Conservation (phyloP, 108 stramenopile genomes). For the Nitzschia palea region DNA sequence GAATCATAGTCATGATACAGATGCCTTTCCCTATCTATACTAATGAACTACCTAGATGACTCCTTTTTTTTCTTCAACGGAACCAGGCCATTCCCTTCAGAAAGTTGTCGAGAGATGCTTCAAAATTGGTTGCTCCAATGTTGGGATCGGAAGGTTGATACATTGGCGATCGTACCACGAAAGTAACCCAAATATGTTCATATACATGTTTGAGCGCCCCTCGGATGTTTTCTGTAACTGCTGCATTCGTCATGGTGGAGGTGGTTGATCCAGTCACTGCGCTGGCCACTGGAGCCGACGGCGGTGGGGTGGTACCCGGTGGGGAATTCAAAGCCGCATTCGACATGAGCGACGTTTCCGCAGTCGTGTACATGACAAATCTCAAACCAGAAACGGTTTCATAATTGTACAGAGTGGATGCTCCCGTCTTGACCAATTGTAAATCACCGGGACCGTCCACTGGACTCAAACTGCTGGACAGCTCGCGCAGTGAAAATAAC, state of each 20-base stretch:
- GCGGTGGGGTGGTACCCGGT: not conserved
- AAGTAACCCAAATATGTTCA: conserved; percentile 84
- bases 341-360: conserved; percentile 13
- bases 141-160: conserved; percentile 56
- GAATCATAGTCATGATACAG: not conserved
- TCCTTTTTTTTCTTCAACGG: conserved; percentile 35
- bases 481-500: conserved; percentile 81
- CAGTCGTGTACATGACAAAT: conserved; percentile 80
- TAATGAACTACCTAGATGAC: not conserved
- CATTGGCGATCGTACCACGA: conserved; percentile 79
- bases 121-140: conserved; percentile 78
- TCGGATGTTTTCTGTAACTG: conserved; percentile 51
- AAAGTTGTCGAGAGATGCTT: conserved; percentile 70
- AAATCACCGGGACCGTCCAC: conserved; percentile 43
- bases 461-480: conserved; percentile 77
- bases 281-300: not conserved
- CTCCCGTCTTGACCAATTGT: conserved; percentile 80
- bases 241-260: conserved; percentile 19
- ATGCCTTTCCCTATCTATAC: no score
- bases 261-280: not conserved
- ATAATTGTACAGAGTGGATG: conserved; percentile 75
- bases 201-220: conserved; percentile 77
- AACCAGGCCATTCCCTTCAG: conserved; percentile 82
- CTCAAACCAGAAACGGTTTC: conserved; percentile 81
- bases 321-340: conserved; percentile 8